Base-by-base conservation (phyloP, 768 basidiomycete species). In the Trametes meyenii region DNA sequence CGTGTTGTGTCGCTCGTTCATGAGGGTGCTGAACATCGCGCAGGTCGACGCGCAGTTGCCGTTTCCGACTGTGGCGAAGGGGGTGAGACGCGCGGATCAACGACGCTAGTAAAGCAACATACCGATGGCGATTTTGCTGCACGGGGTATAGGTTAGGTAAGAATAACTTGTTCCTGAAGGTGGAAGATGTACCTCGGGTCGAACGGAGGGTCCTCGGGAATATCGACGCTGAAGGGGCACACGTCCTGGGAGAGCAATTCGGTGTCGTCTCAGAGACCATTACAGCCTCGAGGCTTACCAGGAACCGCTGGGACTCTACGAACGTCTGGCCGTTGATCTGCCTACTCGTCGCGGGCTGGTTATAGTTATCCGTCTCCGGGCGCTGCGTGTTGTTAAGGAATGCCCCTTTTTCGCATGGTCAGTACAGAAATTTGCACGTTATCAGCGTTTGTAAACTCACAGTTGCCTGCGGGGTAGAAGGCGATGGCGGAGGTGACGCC, bases 11-110 rank as follows among this genome's bases (percentile, higher is more conserved):
- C 77, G 71, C 68, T 87, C 86, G 52, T 78, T 75, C 85, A 87
- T 85, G 54, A 85, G 68, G 2, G 84, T 85, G 57, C 78, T 82
- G 69, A 86, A 86, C 79, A 85, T 80, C 0, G 85, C 83, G 61
- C 86, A 86, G 1, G 86, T 86, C 5, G 83, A 85, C 7, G 85
- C 85, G 62, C 85, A 87, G 62, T 69, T 67, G 19, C 58, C 70
- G 58, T 70, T 74, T 23, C 67, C 62, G 50, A 71, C 71, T 69
- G 36, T 16, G 33, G 19, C 2, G 17, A 17, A 23, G 1, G 29
- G 26, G 11, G 8, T 45, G 24, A 24, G 24, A 36, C 4, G 16
- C 14, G 13, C 14, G 14, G 1, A 19, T 24, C 21, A 21, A 2
- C 2, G 38, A 5, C 33, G 12, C 4, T 2, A 19, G 19, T 48